These are phyloP conservation scores for Pelargonium australe DNA, from an alignment of 441 rosid species.

Conservation along the genomic window DNA sequence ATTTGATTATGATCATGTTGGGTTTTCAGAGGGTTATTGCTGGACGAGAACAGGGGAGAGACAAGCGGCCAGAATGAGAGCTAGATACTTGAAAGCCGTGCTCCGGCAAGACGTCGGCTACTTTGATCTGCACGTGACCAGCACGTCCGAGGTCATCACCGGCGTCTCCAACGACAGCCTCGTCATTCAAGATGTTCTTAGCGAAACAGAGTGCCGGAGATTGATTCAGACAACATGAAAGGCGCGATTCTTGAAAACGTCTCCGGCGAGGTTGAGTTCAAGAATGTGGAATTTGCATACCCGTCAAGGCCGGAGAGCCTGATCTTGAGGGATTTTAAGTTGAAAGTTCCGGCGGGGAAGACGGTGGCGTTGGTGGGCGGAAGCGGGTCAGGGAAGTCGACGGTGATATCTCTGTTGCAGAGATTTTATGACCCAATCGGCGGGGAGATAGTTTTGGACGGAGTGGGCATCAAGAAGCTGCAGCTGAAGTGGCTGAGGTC, in stretches of 20 bases:
- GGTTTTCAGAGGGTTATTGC: constrained; percentile 20
- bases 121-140: constrained; percentile 12
- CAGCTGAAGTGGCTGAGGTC: constrained; percentile 35
- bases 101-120: constrained; percentile 23
- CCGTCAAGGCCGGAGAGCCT: constrained; percentile 30
- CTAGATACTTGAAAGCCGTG: constrained; percentile 17
- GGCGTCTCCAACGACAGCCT: constrained; percentile 18
- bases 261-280: constrained; percentile 34
- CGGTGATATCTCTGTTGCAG: constrained; percentile 30
- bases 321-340: constrained; percentile 26
- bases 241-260: constrained; percentile 18
- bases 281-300: constrained; percentile 28
- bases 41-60: constrained; percentile 22
- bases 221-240: constrained; percentile 14
- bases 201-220: constrained; percentile 17
- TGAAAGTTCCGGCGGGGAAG: constrained; percentile 21
- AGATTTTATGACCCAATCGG: constrained; percentile 34
- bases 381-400: constrained; percentile 37
- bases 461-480: constrained; percentile 21
- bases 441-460: constrained; percentile 35
- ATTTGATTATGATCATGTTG: background rate
- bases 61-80: constrained; percentile 9
- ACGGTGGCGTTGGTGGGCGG: constrained; percentile 34
- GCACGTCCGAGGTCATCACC: constrained; percentile 19
- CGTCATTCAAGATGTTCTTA: constrained; percentile 20